Conservation (phyloP, 164 flowering plant genomes). For the Magnolia sinica region DNA sequence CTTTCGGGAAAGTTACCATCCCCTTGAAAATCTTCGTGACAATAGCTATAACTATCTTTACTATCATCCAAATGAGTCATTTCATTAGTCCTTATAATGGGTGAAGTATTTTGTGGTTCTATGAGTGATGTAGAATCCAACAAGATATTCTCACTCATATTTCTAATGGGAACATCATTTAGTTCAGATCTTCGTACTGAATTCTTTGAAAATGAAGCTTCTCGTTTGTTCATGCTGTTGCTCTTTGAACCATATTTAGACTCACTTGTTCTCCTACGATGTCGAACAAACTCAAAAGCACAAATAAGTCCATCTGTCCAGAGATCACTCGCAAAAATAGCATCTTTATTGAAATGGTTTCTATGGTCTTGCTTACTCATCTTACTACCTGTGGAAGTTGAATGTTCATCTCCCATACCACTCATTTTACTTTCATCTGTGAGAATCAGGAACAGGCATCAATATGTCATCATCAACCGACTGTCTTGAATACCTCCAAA, state of each 20-base stretch:
- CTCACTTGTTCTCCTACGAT: slow-evolving; percentile 24
- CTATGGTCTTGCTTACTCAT: slow-evolving; percentile 39
- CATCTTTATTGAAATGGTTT: slow-evolving; percentile 35
- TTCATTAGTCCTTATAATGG: slow-evolving; percentile 12
- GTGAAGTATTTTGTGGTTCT: slow-evolving; percentile 17
- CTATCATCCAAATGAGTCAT: slow-evolving; percentile 21
- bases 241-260: slow-evolving; percentile 32
- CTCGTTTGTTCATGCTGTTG: slow-evolving; percentile 13
- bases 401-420: slow-evolving; percentile 7
- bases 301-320: slow-evolving; percentile 96
- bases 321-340: slow-evolving; percentile 48
- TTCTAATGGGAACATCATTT: slow-evolving; percentile 20
- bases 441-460: neutral
- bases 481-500: neutral
- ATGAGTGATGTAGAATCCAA: slow-evolving; percentile 22
- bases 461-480: neutral
- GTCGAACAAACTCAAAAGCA: slow-evolving; percentile 74
- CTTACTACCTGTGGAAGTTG: slow-evolving; percentile 12
- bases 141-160: slow-evolving; percentile 13
- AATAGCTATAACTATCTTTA: slow-evolving; percentile 23
- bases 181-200: slow-evolving; percentile 13
- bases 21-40: slow-evolving; percentile 15
- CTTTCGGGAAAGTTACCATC: slow-evolving; percentile 34
- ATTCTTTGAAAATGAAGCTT: slow-evolving; percentile 20
- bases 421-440: slow-evolving; percentile 1